phyloP scores from a whole-genome alignment of 305 asterid species.

The Rubia tinctorum region DNA sequence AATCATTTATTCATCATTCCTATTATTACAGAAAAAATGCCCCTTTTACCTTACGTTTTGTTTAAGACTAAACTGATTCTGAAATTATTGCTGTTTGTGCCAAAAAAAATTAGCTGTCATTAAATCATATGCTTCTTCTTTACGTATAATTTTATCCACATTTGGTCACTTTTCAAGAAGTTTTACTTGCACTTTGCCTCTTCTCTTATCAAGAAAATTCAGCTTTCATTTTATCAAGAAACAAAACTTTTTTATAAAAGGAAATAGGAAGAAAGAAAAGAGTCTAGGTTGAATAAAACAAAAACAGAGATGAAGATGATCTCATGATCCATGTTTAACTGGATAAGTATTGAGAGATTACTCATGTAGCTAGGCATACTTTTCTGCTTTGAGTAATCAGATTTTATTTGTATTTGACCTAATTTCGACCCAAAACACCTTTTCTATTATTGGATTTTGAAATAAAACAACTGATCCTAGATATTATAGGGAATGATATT shows the following conservation, averaged over 20 bases:
- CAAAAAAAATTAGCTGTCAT: conserved; percentile 5
- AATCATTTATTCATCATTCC: not conserved
- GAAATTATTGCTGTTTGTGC: not conserved
- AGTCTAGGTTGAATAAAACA: not conserved
- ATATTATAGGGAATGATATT: too few species aligned
- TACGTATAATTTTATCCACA: not conserved
- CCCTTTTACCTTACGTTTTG: conserved; percentile 5
- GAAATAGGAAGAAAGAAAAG: not conserved
- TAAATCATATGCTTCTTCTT: conserved; percentile 2
- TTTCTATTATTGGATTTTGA: too few species aligned
- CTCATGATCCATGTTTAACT: conserved; percentile 8
- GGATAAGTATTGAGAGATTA: not conserved
- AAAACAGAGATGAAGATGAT: not conserved
- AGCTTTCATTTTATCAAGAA: not conserved
- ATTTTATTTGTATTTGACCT: too few species aligned
- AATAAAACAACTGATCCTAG: too few species aligned
- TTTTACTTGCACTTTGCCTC: not conserved
- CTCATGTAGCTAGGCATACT: not conserved
- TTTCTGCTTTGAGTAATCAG: not conserved
- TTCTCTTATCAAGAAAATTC: not conserved
- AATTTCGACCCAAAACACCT: too few species aligned
- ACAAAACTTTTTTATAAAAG: not conserved
- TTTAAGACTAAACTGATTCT: conserved; percentile 6
- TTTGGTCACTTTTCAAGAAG: not conserved
- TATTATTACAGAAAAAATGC: not conserved